Percentiles rank a stretch among this genome's conserved stretches.
phyloP scores from a whole-genome alignment of 768 basidiomycete species.

The Podaxis sp. region DNA sequence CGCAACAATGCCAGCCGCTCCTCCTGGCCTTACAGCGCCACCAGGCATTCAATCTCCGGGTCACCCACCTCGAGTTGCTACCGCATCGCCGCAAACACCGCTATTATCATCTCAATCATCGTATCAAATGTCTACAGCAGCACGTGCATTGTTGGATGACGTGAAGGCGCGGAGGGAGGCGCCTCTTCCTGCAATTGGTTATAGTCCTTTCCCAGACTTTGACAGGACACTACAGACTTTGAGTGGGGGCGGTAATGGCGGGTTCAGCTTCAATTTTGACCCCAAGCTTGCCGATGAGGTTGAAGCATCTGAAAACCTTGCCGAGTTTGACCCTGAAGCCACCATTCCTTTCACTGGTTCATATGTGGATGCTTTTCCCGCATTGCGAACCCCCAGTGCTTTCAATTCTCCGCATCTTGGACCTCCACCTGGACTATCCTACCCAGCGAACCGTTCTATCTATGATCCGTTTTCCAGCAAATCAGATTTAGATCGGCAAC shows the following conservation, averaged over 20 bases:
- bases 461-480: constrained; percentile 40
- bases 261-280: constrained; percentile 87
- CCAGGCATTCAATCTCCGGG: constrained; percentile 61
- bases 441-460: constrained; percentile 44
- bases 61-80: constrained; percentile 44
- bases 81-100: constrained; percentile 48
- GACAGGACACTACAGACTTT: constrained; percentile 78
- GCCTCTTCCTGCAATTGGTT: constrained; percentile 30
- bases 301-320: constrained; percentile 34
- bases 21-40: constrained; percentile 53
- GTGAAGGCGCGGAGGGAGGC: constrained; percentile 72
- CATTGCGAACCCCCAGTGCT: constrained; percentile 36
- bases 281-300: constrained; percentile 61
- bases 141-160: constrained; percentile 80
- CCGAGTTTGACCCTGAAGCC: constrained; percentile 49
- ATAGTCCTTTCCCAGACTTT: constrained; percentile 83
- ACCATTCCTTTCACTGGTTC: constrained; percentile 58
- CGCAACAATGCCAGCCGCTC: constrained; percentile 30
- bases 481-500: constrained; percentile 23
- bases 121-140: constrained; percentile 86
- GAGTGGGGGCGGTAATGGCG: constrained; percentile 56
- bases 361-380: constrained; percentile 70
- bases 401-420: constrained; percentile 25
- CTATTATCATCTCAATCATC: constrained; percentile 51
- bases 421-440: constrained; percentile 50